These are phyloP conservation scores for Penicillium sp. DNA, from an alignment of 2,329 filamentous ascomycete species.

Conservation along the genomic window DNA sequence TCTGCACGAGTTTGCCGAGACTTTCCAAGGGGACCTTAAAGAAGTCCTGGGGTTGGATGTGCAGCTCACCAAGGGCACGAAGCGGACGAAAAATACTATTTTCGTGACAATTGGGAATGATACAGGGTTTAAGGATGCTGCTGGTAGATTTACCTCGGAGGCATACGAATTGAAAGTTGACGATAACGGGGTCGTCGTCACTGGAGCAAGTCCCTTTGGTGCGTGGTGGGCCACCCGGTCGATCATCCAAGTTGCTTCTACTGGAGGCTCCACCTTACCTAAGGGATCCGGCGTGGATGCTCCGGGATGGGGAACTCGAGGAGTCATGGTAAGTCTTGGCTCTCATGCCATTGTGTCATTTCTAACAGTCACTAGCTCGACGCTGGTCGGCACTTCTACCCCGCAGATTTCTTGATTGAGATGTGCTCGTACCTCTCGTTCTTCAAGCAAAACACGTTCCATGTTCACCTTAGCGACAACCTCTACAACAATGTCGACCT, in stretches of 20 bases:
- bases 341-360: not conserved
- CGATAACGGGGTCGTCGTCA: constrained; percentile 44
- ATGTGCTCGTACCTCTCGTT: constrained; percentile 62
- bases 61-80: constrained; percentile 36
- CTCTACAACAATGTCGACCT: constrained; percentile 49
- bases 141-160: constrained; percentile 50
- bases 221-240: constrained; percentile 61
- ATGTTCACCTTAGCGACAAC: constrained; percentile 62
- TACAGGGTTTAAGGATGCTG: constrained; percentile 46
- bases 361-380: constrained; percentile 41
- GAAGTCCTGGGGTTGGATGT: constrained; percentile 42
- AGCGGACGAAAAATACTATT: constrained; percentile 41
- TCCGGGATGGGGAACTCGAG: constrained; percentile 54
- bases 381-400: constrained; percentile 58
- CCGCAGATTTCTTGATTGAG: constrained; percentile 55
- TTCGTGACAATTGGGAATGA: constrained; percentile 38
- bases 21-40: constrained; percentile 48
- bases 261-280: not conserved
- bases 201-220: constrained; percentile 56
- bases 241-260: constrained; percentile 45
- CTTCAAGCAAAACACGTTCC: constrained; percentile 62
- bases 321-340: constrained; percentile 37
- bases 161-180: constrained; percentile 50
- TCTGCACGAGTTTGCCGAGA: constrained; percentile 49
- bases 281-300: constrained; percentile 38